phyloP scores from a whole-genome alignment of 257 asterid genomes.

The Rhazya stricta region DNA sequence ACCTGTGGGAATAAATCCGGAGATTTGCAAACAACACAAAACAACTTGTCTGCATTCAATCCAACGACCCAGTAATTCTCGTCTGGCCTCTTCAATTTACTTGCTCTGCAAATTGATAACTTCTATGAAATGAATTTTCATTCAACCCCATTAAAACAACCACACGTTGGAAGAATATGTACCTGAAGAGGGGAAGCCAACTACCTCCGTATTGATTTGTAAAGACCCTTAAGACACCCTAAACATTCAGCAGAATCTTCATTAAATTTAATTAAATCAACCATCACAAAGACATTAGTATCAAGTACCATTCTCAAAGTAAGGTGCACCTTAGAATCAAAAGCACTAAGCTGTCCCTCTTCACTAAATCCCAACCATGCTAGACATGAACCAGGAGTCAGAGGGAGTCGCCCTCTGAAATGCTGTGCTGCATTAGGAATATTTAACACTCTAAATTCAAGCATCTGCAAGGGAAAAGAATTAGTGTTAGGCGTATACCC shows the following conservation, averaged over 20 bases:
- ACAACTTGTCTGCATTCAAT: conserved; percentile 65
- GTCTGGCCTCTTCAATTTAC: conserved; percentile 63
- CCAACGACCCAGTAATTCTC: conserved; percentile 91
- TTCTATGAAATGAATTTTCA: neutral
- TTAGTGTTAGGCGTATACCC: conserved; percentile 10
- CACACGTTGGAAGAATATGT: conserved; percentile 10
- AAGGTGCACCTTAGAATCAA: conserved; percentile 79
- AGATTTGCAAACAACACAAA: conserved; percentile 82
- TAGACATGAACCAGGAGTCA: conserved; percentile 89
- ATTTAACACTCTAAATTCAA: conserved; percentile 73
- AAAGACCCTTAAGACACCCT: conserved; percentile 88
- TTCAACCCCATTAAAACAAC: neutral
- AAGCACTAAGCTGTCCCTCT: conserved; percentile 86
- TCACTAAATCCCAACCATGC: conserved; percentile 95
- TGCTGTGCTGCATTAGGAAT: conserved; percentile 47
- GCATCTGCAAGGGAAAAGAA: conserved; percentile 55
- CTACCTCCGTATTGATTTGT: conserved; percentile 75
- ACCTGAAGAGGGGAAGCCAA: conserved; percentile 99
- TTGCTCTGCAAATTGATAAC: conserved; percentile 41
- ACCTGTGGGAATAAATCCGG: conserved; percentile 93
- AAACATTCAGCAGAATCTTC: conserved; percentile 18
- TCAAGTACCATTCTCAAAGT: conserved; percentile 6
- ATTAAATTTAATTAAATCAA: neutral
- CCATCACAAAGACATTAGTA: neutral
- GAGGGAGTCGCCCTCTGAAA: conserved; percentile 62